Percentiles rank a stretch among this genome's conserved stretches.
These are phyloP conservation scores for Suillus brevipes DNA, from an alignment of 768 basidiomycete species.

Conservation along the genomic window DNA sequence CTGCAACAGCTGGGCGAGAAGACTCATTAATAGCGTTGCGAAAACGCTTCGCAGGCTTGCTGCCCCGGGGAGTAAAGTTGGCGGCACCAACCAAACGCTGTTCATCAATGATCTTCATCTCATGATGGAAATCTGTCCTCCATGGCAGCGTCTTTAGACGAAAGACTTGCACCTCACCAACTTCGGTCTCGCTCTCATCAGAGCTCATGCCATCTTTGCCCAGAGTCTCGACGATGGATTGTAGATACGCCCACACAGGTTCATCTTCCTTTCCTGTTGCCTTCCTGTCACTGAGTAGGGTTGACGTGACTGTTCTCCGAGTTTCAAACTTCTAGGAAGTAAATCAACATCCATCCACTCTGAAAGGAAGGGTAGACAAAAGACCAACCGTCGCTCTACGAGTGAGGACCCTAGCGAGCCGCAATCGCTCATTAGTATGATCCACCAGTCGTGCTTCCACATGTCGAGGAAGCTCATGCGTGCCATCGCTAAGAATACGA, in stretches of 20 bases:
- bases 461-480: not conserved
- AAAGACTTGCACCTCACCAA: not conserved
- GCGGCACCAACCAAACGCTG: not conserved
- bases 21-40: not conserved
- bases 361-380: not conserved
- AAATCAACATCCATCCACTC: not conserved
- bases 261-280: not conserved
- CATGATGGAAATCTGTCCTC: not conserved
- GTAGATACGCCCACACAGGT: not conserved
- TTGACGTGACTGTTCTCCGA: not conserved
- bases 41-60: not conserved
- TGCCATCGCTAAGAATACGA: not conserved
- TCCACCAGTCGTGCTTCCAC: not conserved
- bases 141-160: not conserved
- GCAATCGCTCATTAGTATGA: not conserved
- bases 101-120: not conserved
- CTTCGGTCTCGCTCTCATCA: not conserved
- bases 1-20: not conserved
- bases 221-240: not conserved
- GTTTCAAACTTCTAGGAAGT: not conserved
- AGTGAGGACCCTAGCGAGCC: not conserved
- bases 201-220: slow-evolving; percentile 9
- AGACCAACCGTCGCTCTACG: not conserved
- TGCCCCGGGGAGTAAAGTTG: not conserved
- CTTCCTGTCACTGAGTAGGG: not conserved